Evolutionary conservation across 148 eudicot genomes (phyloP).

Genomic region (Rhododendron mucronatum): DNA sequence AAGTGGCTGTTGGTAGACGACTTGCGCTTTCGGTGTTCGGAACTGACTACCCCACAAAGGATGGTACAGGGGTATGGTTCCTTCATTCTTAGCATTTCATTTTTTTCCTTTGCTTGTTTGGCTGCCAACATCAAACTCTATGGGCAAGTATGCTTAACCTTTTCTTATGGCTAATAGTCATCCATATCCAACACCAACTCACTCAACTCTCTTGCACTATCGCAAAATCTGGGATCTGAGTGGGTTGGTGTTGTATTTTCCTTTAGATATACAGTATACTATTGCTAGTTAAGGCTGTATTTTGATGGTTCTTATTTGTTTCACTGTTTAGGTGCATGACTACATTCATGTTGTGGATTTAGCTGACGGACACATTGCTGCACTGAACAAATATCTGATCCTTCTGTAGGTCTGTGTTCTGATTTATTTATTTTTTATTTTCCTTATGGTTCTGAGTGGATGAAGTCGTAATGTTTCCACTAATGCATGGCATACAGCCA

Average conservation of each 20-base stretch:
- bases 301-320: neutral
- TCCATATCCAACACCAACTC: neutral
- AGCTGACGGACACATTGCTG: constrained; percentile 96
- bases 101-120: neutral
- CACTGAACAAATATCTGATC: constrained; percentile 65
- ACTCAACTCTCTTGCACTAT: neutral
- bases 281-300: neutral
- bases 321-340: constrained; percentile 71
- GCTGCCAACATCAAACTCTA: neutral
- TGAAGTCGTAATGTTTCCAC: constrained; percentile 5
- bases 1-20: constrained; percentile 95
- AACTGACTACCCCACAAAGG: constrained; percentile 72
- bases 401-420: constrained; percentile 53
- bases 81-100: neutral
- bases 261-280: neutral
- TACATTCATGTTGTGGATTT: constrained; percentile 96
- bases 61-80: constrained; percentile 91
- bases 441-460: neutral
- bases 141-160: neutral
- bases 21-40: constrained; percentile 78
- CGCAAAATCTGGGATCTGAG: neutral
- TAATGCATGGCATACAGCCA: too few species aligned
- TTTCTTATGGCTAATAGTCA: neutral
- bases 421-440: neutral
- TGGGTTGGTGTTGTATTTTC: neutral